Evolutionary conservation across 2,329 filamentous ascomycete genomes (phyloP), one percentile per base, ranked within the genome.

Genomic region (Fusarium subtropicale): DNA sequence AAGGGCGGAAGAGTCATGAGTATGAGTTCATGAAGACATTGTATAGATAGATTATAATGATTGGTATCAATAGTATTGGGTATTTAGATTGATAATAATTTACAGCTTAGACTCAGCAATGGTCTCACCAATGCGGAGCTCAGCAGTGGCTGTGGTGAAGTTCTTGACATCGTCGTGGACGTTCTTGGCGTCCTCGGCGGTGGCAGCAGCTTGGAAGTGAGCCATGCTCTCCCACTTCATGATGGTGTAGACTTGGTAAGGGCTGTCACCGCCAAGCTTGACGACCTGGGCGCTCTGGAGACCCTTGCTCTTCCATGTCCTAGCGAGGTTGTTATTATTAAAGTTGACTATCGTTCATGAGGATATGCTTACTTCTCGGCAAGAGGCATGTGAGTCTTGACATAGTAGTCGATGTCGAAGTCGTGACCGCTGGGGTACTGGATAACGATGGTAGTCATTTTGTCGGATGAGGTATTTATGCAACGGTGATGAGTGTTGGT

Each of bases 381-480:
- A 0, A 64, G 34, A 7, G 60, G 53, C 44, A 64, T 59, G 8
- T 64, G 61, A 1, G 33, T 64, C 30, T 59, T 64, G 9, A 59
- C 4, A 12, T 64, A 64, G 33, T 64, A 64, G 18, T 64, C 61
- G 13, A 64, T 10, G 31, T 64, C 46, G 10, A 64, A 64, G n/a
- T 64, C 60, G 20, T 64, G 53, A 5, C 61, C 61, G 30, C n/a
- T 36, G 9, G 61, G 61, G 20, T 64, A 64, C 4, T 64, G 61
- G 22, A 64, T 31, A 16, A 64, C 20, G 4, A 64, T n/a, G 3
- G 61, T 64, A 11, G 38, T 18, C 61, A 64, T 64, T 10, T 4
- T 46, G 7, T 8, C 2, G 10, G 4, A 38, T 31, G 9, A 20
- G 4, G 22, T 36, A 28, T 22, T n/a, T 55, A 20, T n/a, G 6